These are phyloP conservation scores for Lodderomyces orthopsilosis DNA, from an alignment of 1,139 yeast genomes.

Conservation along the genomic window DNA sequence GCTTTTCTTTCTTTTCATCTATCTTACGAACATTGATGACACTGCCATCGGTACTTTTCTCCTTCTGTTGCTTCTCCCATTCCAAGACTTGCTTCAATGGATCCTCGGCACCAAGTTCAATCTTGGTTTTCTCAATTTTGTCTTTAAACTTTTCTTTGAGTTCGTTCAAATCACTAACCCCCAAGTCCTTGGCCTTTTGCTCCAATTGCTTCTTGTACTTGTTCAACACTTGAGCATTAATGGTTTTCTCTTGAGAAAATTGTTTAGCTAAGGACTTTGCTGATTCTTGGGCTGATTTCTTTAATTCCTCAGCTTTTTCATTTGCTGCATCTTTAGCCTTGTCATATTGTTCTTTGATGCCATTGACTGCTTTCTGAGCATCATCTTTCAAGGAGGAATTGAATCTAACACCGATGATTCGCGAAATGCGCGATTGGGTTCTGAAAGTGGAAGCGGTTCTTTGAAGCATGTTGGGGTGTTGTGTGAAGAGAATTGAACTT, in stretches of 20 bases:
- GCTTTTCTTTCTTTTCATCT: conserved; percentile 40
- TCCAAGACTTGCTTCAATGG: conserved; percentile 68
- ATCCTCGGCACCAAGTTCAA: conserved; percentile 59
- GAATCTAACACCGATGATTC: conserved; percentile 2
- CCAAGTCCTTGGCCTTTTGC: conserved; percentile 36
- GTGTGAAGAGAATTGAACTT: background rate
- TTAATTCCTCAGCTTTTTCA: background rate
- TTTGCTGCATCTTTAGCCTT: background rate
- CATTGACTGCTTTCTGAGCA: conserved; percentile 1
- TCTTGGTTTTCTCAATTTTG: conserved; percentile 54
- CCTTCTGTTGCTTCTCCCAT: conserved; percentile 42
- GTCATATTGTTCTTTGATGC: background rate
- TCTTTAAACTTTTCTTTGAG: conserved; percentile 63
- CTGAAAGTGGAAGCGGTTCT: background rate
- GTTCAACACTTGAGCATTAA: conserved; percentile 10
- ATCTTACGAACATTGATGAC: conserved; percentile 61
- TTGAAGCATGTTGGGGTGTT: background rate
- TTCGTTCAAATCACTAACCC: conserved; percentile 52
- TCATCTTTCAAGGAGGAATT: conserved; percentile 7
- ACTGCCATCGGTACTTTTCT: conserved; percentile 52
- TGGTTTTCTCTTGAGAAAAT: conserved; percentile 10
- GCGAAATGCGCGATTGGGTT: background rate
- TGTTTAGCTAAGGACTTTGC: background rate
- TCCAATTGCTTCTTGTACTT: conserved; percentile 34
- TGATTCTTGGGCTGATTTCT: conserved; percentile 2